Conservation (phyloP, 345 rosid species). For the Pistacia atlantica region DNA sequence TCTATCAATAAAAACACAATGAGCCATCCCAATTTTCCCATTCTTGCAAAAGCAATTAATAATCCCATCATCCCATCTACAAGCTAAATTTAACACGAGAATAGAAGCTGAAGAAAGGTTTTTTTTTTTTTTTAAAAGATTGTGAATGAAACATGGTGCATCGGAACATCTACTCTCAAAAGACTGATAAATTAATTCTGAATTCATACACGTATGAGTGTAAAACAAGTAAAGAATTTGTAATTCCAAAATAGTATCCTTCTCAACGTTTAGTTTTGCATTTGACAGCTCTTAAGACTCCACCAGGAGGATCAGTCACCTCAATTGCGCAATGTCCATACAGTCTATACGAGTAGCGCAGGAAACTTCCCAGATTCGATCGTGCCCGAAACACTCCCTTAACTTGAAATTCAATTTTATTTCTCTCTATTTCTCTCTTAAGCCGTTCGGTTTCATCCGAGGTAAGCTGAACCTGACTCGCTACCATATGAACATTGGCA, state of each 20-base stretch:
- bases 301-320: constrained; percentile 70
- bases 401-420: constrained; percentile 52
- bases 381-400: constrained; percentile 71
- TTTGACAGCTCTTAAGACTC: constrained; percentile 53
- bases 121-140: no score
- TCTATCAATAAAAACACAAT: constrained; percentile 60
- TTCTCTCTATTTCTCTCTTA: constrained; percentile 48
- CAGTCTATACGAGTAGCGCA: constrained; percentile 71
- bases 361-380: constrained; percentile 61
- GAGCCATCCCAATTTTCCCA: constrained; percentile 68
- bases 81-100: no score
- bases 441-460: constrained; percentile 44
- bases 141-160: not conserved
- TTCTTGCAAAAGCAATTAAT: constrained; percentile 75
- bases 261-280: constrained; percentile 74
- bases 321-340: constrained; percentile 57
- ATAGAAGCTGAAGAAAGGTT: no score
- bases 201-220: not conserved
- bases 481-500: constrained; percentile 55
- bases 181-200: not conserved
- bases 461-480: constrained; percentile 76
- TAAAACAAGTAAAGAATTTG: not conserved
- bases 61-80: constrained; percentile 20
- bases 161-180: not conserved
- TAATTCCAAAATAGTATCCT: not conserved